phyloP scores from a whole-genome alignment of 768 basidiomycete species.

The Sarcodon aspratus region DNA sequence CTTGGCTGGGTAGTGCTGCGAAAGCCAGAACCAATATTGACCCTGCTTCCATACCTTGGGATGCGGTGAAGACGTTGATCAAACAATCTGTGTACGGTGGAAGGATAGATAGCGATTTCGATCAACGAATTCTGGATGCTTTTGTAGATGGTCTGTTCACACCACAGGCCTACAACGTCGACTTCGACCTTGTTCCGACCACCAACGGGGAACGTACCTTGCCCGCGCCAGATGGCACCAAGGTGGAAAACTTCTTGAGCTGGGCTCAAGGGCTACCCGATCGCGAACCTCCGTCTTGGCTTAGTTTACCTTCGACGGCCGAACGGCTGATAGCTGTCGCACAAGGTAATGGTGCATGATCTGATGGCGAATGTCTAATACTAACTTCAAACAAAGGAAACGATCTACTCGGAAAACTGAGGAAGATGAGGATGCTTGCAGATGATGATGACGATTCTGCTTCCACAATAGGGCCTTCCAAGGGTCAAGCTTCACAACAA shows the following conservation, averaged over 20 bases:
- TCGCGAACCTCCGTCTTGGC: conserved; percentile 89
- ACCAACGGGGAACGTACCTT: conserved; percentile 45
- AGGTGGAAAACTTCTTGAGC: conserved; percentile 78
- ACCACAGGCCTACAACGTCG: conserved; percentile 80
- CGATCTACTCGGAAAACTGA: conserved; percentile 71
- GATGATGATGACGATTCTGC: conserved; percentile 74
- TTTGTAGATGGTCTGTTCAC: conserved; percentile 91
- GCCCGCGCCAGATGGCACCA: conserved; percentile 81
- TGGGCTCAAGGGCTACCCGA: conserved; percentile 91
- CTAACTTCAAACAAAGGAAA: conserved; percentile 39
- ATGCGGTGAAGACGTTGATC: conserved; percentile 84
- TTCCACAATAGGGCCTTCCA: conserved; percentile 39
- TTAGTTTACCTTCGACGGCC: conserved; percentile 85
- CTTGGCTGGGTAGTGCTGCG: conserved; percentile 72
- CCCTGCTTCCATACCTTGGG: conserved; percentile 89
- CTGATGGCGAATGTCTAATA: conserved; percentile 1
- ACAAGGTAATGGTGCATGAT: conserved; percentile 48
- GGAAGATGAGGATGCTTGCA: conserved; percentile 84
- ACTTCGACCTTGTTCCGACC: conserved; percentile 79
- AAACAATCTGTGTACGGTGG: conserved; percentile 97
- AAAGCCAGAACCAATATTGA: conserved; percentile 89
- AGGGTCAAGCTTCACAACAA: conserved; percentile 58
- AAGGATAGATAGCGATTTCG: conserved; percentile 88
- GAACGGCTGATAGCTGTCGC: conserved; percentile 86
- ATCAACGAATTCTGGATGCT: conserved; percentile 84